Conservation (phyloP, 495 filamentous ascomycete species). For the Geoglossum glabrum region DNA sequence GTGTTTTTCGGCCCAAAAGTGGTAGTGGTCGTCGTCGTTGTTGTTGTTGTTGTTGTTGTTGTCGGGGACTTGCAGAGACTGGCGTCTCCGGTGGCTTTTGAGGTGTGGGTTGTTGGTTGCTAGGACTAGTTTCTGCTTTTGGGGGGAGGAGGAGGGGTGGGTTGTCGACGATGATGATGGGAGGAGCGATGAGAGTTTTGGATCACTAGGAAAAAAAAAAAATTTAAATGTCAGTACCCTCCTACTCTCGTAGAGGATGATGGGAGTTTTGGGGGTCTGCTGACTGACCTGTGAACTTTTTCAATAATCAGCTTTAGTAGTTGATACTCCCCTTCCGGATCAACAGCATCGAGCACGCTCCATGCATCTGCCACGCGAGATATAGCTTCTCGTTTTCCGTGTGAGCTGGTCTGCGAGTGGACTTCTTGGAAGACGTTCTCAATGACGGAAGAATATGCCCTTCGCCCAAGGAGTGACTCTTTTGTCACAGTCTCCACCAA, state of each 20-base stretch:
- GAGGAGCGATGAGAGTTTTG: conserved; percentile 29
- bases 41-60: too few species aligned
- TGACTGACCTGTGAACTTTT: conserved; percentile 28
- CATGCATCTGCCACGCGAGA: conserved; percentile 66
- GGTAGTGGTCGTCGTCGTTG: too few species aligned
- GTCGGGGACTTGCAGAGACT: conserved; percentile 31
- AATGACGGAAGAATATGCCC: conserved; percentile 57
- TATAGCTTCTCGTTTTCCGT: conserved; percentile 60
- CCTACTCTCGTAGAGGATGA: too few species aligned
- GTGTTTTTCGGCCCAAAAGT: conserved; percentile 17
- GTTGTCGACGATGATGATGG: conserved; percentile 23
- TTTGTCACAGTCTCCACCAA: conserved; percentile 39
- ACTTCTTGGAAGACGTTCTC: conserved; percentile 68
- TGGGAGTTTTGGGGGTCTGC: too few species aligned
- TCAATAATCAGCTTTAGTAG: conserved; percentile 53
- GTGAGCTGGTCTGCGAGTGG: conserved; percentile 54
- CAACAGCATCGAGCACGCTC: conserved; percentile 60
- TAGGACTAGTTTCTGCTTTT: conserved; percentile 45
- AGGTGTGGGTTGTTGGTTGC: conserved; percentile 74
- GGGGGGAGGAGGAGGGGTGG: conserved; percentile 26
- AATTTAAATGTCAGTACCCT: too few species aligned
- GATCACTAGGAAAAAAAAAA: too few species aligned
- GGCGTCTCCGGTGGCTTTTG: conserved; percentile 51
- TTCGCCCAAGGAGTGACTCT: conserved; percentile 58
- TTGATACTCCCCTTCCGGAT: conserved; percentile 80